Conservation (phyloP, 306 rosid genomes). For the Cicer judaicum region DNA sequence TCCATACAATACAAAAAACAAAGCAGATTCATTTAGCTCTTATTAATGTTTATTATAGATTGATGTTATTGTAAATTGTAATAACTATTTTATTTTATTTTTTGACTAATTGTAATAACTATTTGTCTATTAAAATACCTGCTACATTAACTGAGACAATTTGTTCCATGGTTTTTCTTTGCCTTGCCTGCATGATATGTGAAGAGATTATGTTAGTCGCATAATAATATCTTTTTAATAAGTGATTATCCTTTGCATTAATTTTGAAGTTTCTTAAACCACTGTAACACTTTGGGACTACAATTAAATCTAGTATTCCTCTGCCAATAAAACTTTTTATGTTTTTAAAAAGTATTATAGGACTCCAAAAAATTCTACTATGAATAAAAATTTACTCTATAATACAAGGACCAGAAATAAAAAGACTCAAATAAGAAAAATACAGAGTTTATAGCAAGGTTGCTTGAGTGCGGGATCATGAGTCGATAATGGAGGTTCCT, state of each 20-base stretch:
- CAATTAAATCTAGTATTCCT: not conserved
- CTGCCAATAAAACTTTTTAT: too few species aligned
- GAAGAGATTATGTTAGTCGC: constrained; percentile 16
- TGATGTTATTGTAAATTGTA: not conserved
- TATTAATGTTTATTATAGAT: too few species aligned
- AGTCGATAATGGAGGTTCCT: constrained; percentile 67
- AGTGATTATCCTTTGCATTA: not conserved
- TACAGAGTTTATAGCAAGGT: constrained; percentile 85
- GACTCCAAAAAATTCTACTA: too few species aligned
- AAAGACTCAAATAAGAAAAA: not conserved
- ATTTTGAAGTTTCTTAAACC: not conserved
- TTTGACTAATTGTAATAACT: not conserved
- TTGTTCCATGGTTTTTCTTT: constrained; percentile 58
- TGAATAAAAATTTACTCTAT: too few species aligned
- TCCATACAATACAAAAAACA: not conserved
- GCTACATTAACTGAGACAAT: constrained; percentile 56
- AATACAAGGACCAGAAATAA: too few species aligned
- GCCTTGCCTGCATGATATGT: constrained; percentile 69
- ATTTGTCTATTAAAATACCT: constrained; percentile 1
- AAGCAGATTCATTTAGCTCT: constrained; percentile 1
- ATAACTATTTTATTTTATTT: not conserved
- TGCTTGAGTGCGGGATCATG: constrained; percentile 86
- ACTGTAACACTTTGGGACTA: not conserved
- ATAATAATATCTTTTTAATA: constrained; percentile 5
- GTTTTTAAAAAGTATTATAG: too few species aligned